Conservation (phyloP, 2,329 filamentous ascomycete species). For the Fusarium nanum region DNA sequence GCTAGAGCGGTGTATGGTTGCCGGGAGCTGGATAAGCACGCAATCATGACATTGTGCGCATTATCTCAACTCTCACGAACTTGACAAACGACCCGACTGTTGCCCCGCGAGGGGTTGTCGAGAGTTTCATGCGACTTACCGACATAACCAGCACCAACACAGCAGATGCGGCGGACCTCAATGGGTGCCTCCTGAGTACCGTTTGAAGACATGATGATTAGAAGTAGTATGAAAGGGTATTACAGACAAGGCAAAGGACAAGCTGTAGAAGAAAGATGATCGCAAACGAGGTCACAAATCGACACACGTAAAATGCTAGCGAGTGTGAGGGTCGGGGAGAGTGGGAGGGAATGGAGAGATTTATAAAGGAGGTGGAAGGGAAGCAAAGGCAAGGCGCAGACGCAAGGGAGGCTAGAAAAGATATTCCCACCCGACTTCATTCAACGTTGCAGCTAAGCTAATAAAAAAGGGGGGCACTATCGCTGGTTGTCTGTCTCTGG, state of each 20-base stretch:
- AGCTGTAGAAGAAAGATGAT: constrained; percentile 30
- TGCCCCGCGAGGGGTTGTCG: neutral
- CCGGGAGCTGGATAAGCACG: constrained; percentile 15
- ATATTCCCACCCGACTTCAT: constrained; percentile 33
- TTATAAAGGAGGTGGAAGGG: constrained; percentile 38
- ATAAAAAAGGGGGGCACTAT: constrained; percentile 35
- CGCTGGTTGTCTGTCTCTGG: neutral
- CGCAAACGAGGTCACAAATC: constrained; percentile 41
- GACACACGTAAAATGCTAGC: constrained; percentile 41
- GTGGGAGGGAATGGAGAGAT: constrained; percentile 26
- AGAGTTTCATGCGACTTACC: constrained; percentile 61
- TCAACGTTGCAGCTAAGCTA: constrained; percentile 40
- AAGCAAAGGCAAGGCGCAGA: constrained; percentile 12
- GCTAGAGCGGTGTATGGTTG: constrained; percentile 8
- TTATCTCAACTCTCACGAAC: neutral
- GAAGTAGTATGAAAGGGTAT: constrained; percentile 27
- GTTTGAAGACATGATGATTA: constrained; percentile 48
- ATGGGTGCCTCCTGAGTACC: constrained; percentile 46
- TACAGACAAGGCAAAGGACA: constrained; percentile 26
- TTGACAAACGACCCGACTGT: neutral
- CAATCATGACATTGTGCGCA: constrained; percentile 14
- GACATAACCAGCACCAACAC: constrained; percentile 80
- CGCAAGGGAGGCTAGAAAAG: constrained; percentile 40
- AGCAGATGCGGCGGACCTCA: constrained; percentile 72
- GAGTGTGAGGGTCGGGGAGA: constrained; percentile 31